Evolutionary conservation across 805 yeast genomes (phyloP), one percentile per base, ranked within the genome.

Genomic region (Myxozyma kluyveri): DNA sequence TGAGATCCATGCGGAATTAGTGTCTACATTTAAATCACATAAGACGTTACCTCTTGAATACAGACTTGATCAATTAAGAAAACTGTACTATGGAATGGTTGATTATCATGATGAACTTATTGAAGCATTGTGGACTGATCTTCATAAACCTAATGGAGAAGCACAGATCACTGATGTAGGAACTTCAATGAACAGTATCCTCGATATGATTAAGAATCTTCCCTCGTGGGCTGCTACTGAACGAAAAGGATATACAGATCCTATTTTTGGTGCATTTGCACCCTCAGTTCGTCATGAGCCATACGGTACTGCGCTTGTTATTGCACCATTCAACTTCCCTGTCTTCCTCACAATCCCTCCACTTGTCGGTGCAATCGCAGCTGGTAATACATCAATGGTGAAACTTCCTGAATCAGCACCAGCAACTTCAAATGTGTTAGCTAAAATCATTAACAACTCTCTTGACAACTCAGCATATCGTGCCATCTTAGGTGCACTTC

Each of bases 271-370:
- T 7, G 19, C 52, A 3, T 23, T 57, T 44, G 36, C 35, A n/a
- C 67, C 67, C 10, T 65, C 63, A 33, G 43, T 67, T 39, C 61
- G 65, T 19, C 64, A 60, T 52, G 64, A 63, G 38, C 76, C 76
- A 12, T 61, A 62, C 42, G 98, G 97, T 3, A 76, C 78, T 1
- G 84, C 84, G 2, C 75, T 89, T 53, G 74, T 91, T 45, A 81
- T 90, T 44, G 72, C 84, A 2, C 91, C 96, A 0, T 88, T 84
- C 77, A 88, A 88, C 69, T 88, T 82, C 66, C 96, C 98, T 1
- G 66, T 86, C 40, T 54, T 77, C 24, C 71, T 91, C 53, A 63
- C 86, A 0, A 53, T 88, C 9, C 72, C 77, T 29, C 88, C 96
- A 0, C 64, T 89, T 22, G 75, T 82, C 35, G 87, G 88, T 19